Evolutionary conservation across 768 basidiomycete species (phyloP), one percentile per base, ranked within the genome.

Genomic region (Xerocomellus dryophilus): DNA sequence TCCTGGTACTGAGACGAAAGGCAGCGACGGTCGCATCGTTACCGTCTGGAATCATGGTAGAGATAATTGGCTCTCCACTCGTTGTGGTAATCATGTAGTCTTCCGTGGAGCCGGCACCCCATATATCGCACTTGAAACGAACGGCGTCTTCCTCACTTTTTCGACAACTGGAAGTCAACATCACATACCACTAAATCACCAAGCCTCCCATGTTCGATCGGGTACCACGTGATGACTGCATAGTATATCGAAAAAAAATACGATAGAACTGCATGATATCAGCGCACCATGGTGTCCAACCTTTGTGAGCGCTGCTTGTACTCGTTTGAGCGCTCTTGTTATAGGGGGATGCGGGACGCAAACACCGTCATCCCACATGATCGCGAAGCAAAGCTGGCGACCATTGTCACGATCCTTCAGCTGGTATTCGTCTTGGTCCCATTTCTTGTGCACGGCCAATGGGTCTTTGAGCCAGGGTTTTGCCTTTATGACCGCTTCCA

Each of bases 391-490:
- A 7, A 83, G 64, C 39, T 66, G 60, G 60, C 74, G 74, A n/a
- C 80, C 81, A 9, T 69, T 66, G 10, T 80, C 81, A 53, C 84
- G 84, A 23, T 88, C 84, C 15, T 59, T 61, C n/a, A 90, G 74
- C 6, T 65, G 63, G 65, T 87, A 90, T 41, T 74, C 81, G 0
- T 78, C 74, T 43, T 85, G 78, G 51, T 73, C 74, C 88, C 88
- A 90, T 2, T 71, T 71, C 61, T 85, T 85, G 25, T 78, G 76
- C 11, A 81, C 66, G 2, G 74, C 77, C 51, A 80, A 61, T 7
- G 88, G 84, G 61, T 92, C 90, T 51, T 72, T 77, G 4, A 76
- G 60, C 90, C 90, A 91, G 4, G 89, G 84, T 55, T 79, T 73
- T 23, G 73, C 62, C 57, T 75, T 78, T 15, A 86, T 61, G 21